These are phyloP conservation scores for peach (Prunus persica) DNA, from an alignment of 306 rosid genomes.

Conservation along the genomic window Prunus_persica_NCBIv2 NC_034009.1:38122001-38122500, in stretches of 20 bases:
- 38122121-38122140: too few relatives aligned
- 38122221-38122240: too few relatives aligned
- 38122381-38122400: background rate
- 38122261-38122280: background rate
- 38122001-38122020: too few relatives aligned
- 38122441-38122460: background rate
- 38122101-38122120: too few relatives aligned
- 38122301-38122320: background rate
- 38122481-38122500: background rate
- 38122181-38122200: too few relatives aligned
- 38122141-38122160: too few relatives aligned
- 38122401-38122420: background rate
- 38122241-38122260: background rate
- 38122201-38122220: too few relatives aligned
- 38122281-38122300: background rate
- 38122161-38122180: too few relatives aligned
- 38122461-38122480: background rate
- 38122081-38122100: too few relatives aligned
- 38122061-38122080: too few relatives aligned
- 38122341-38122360: background rate
- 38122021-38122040: too few relatives aligned
- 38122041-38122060: rapidly evolving
- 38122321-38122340: background rate
- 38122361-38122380: background rate
- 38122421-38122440: background rate